phyloP scores from a whole-genome alignment of 306 rosid species.

The Chamaecrista fasciculata region DNA sequence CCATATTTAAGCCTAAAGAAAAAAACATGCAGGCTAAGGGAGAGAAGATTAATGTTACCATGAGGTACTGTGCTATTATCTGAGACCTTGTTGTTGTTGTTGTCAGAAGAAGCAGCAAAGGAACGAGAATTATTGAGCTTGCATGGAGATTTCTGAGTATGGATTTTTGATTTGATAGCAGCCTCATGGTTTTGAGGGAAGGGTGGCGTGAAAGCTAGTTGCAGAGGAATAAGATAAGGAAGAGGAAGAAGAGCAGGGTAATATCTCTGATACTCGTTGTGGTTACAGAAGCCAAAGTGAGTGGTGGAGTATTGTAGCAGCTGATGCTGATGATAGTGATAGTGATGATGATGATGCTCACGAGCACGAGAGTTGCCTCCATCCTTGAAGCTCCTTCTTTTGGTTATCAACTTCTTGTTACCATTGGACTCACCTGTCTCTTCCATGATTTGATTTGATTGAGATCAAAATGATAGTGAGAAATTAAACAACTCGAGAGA shows the following conservation, averaged over 20 bases:
- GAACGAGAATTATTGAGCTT: slow-evolving; percentile 57
- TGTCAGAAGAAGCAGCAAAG: slow-evolving; percentile 50
- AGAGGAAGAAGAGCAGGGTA: slow-evolving; percentile 85
- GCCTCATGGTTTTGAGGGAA: slow-evolving; percentile 58
- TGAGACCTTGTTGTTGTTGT: slow-evolving; percentile 53
- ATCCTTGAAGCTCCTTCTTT: slow-evolving; percentile 43
- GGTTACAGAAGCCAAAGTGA: slow-evolving; percentile 56
- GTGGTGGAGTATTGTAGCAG: slow-evolving; percentile 53
- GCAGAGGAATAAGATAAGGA: slow-evolving; percentile 76
- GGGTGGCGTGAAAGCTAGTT: slow-evolving; percentile 65
- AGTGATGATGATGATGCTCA: slow-evolving; percentile 36
- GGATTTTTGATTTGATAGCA: slow-evolving; percentile 56
- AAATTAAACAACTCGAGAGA: slow-evolving; percentile 23
- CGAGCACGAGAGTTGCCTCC: slow-evolving; percentile 52
- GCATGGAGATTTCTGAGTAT: slow-evolving; percentile 69
- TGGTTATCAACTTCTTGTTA: slow-evolving; percentile 54
- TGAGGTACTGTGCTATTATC: slow-evolving; percentile 39
- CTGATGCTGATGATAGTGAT: slow-evolving; percentile 32
- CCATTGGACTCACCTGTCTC: slow-evolving; percentile 65
- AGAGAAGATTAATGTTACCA: slow-evolving; percentile 41
- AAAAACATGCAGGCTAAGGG: background rate
- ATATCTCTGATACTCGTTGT: slow-evolving; percentile 59
- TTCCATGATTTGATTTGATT: slow-evolving; percentile 63
- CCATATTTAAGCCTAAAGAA: slow-evolving; percentile 29
- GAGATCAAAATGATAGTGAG: slow-evolving; percentile 29